Evolutionary conservation across 2,329 filamentous ascomycete species (phyloP), one percentile per base, ranked within the genome.

Genomic region (Diplocarpon mali): DNA sequence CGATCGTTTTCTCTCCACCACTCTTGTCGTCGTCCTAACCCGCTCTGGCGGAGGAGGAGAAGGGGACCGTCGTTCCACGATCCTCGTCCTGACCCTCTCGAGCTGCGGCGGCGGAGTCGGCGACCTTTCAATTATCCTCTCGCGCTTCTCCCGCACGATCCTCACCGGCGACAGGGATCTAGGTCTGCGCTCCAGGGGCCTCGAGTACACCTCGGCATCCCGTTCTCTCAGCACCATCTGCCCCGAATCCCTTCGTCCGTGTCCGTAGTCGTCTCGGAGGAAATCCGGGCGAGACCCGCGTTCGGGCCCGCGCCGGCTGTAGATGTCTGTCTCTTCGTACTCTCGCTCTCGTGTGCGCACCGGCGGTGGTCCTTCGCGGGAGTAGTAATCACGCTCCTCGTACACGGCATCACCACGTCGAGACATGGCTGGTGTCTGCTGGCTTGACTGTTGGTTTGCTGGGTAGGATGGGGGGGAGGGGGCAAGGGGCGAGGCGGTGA

Each of bases 151-250:
- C 15, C 41, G 41, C 35, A 43, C 41, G 15, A 55, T 47, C 42
- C 56, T 47, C 34, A 55, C 46, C 13, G 57, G 57, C 16, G 56
- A 59, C 38, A 52, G 55, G 17, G 57, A 58, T 53, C 60, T 49
- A 29, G 53, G 50, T 55, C 58, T 44, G 46, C 56, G 55, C 38
- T 58, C 55, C 28, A 53, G 41, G 9, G 56, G 54, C 48, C 58
- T 48, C 9, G 45, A 44, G 27, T 51, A 50, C 2, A 49, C 53
- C 30, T 61, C 59, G 5, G 48, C 51, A 9, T 62, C 54, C 20
- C 58, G 55, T 30, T 61, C 54, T 51, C 58, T 45, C 16, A 61
- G 9, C 9, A 62, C 59, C 45, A 62, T 16, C 7, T 53, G 53
- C 28, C 57, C 58, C 20, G 50, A 40, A 28, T 57, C 52, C 29